Base-by-base conservation (phyloP, 495 filamentous ascomycete genomes). In the Hypomontagnella submonticulosa region DNA sequence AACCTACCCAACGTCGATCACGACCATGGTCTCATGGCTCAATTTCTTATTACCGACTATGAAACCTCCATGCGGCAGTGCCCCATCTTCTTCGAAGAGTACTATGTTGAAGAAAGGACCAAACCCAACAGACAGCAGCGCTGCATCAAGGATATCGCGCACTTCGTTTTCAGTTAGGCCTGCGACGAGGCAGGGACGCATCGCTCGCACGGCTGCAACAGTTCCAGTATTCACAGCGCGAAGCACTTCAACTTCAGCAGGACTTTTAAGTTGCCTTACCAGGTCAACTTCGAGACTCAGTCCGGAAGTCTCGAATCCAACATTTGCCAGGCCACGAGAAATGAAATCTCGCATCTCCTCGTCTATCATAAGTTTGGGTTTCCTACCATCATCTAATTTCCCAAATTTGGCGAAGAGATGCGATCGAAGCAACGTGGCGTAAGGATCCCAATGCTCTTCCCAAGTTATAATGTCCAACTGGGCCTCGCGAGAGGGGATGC, bases 371-470 rank as follows among this genome's bases (percentile, higher is more conserved):
- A 85, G 53, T 27, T 67, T 81, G 16, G 79, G 77, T n/a, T 46
- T 55, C 41, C 12, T 60, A 41, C 32, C 23, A 34, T 38, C 59
- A 33, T 12, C 18, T 15, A 5, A 2, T 0, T 36, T 13, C 6
- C 63, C 53, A 16, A 34, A 36, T 3, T 64, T 38, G 13, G 55
- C 55, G 40, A 75, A 75, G 1, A 68, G 51, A 38, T 68, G 73
- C 0, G 77, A 77, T 32, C 76, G 44, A 10, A 73, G 66, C 9
- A 85, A 63, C 0, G 81, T 85, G 0, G 50, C 48, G 58, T 85
- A 87, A 4, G 83, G 83, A 66, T 85, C 75, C 83, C 83, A 85
- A 52, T 85, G 84, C 57, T 87, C 84, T 67, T 85, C 83, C 78
- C 82, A 85, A 0, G 72, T 75, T 12, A 86, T 71, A 11, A 84